Conservation (phyloP, 2,329 filamentous ascomycete genomes). For the Exutisphaerella laricina region DNA sequence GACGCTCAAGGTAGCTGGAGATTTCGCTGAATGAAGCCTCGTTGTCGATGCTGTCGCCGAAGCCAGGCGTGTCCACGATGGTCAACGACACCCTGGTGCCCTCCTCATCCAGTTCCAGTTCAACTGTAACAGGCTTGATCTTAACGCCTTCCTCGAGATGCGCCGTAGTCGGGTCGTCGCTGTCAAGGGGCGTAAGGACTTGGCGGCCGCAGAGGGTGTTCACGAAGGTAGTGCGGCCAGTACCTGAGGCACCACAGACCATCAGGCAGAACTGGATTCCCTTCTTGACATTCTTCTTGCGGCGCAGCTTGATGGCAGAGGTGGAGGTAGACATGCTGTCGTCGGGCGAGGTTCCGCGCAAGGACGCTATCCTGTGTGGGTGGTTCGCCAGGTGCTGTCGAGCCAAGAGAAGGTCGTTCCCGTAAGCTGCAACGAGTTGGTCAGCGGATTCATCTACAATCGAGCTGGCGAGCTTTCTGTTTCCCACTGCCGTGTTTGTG, state of each 20-base stretch:
- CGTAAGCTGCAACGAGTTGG: not conserved
- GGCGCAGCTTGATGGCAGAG: conserved; percentile 76
- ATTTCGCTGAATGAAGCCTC: conserved; percentile 94
- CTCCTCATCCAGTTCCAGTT: conserved; percentile 95
- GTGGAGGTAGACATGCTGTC: conserved; percentile 31
- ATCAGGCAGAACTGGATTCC: conserved; percentile 99
- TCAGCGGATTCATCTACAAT: not conserved
- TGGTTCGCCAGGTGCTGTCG: conserved; percentile 7
- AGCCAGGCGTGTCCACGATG: conserved; percentile 96
- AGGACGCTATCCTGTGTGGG: conserved; percentile 23
- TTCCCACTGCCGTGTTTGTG: too few relatives aligned
- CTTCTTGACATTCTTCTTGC: conserved; percentile 99
- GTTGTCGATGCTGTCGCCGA: conserved; percentile 98
- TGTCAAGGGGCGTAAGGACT: conserved; percentile 86
- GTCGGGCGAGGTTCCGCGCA: conserved; percentile 17
- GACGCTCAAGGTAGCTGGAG: conserved; percentile 94
- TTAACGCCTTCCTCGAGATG: conserved; percentile 95
- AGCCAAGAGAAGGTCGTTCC: not conserved
- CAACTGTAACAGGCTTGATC: conserved; percentile 97
- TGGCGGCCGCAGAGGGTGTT: conserved; percentile 97
- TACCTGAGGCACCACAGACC: conserved; percentile 98
- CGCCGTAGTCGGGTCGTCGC: conserved; percentile 80
- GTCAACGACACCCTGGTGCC: conserved; percentile 96
- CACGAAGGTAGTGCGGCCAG: conserved; percentile 97
- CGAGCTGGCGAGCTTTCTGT: too few relatives aligned